Conservation (phyloP, 345 rosid genomes). For the Gossypioides kirkii region DNA sequence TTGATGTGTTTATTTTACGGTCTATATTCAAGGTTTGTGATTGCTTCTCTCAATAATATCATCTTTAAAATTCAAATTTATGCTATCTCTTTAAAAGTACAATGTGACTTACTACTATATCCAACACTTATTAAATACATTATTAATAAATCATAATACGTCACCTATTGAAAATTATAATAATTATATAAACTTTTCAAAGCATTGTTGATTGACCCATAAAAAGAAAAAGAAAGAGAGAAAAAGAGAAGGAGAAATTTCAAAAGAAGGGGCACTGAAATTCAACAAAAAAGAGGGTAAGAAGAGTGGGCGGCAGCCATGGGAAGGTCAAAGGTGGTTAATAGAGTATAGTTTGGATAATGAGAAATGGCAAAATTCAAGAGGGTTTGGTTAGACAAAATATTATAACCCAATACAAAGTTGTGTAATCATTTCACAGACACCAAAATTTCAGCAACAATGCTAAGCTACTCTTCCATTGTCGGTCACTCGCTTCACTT, state of each 20-base stretch:
- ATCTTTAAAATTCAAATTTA: no score
- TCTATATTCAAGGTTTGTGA: no score
- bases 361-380: constrained; percentile 6
- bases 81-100: rapidly evolving
- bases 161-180: no score
- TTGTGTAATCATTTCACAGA: neutral
- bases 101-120: no score
- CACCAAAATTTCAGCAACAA: neutral
- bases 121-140: no score
- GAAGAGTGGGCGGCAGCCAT: neutral
- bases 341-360: constrained; percentile 6
- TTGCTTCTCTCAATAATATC: no score
- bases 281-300: neutral
- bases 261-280: neutral
- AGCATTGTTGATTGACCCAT: no score
- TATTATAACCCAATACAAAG: neutral
- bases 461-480: neutral
- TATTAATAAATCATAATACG: no score
- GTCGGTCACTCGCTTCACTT: neutral
- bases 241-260: neutral
- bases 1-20: no score
- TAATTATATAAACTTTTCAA: no score
- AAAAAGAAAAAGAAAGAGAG: neutral
- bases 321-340: constrained; percentile 24
- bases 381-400: constrained; percentile 27